Evolutionary conservation across 441 rosid genomes (phyloP).

Genomic region (Melastoma candidum): DNA sequence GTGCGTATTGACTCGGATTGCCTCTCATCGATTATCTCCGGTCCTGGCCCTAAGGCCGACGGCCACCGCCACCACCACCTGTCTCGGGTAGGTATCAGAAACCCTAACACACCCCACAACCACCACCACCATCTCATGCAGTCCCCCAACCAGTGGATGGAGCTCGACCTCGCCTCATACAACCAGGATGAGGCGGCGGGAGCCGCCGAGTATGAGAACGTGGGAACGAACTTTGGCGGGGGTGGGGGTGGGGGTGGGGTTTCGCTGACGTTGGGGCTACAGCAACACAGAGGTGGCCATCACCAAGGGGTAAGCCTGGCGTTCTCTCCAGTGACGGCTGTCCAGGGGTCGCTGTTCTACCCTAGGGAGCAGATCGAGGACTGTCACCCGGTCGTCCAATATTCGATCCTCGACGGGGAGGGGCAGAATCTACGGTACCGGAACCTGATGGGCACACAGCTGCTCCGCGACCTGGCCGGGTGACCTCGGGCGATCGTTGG

Average conservation of each 20-base stretch:
- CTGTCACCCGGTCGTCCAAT: conserved; percentile 64
- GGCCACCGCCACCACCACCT: conserved; percentile 26
- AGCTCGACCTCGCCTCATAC: conserved; percentile 67
- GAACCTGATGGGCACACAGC: conserved; percentile 90
- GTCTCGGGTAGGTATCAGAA: conserved; percentile 15
- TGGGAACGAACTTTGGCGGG: conserved; percentile 1
- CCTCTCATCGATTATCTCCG: conserved; percentile 68
- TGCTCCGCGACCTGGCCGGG: conserved; percentile 87
- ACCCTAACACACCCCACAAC: conserved; percentile 11
- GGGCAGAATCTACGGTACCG: conserved; percentile 79
- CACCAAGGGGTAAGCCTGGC: conserved; percentile 47
- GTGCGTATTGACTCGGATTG: conserved; percentile 76
- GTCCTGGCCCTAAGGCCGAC: conserved; percentile 27
- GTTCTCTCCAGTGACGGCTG: conserved; percentile 49
- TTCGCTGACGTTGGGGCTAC: conserved; percentile 89
- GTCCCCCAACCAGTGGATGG: conserved; percentile 40
- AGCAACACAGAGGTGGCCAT: conserved; percentile 54
- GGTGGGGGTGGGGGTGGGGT: conserved; percentile 37
- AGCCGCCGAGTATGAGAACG: conserved; percentile 36
- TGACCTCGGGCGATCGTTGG: conserved; percentile 1
- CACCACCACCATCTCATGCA: conserved; percentile 10
- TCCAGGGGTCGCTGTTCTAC: conserved; percentile 65
- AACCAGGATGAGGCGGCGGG: conserved; percentile 34
- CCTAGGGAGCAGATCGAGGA: conserved; percentile 74
- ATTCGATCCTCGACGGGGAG: conserved; percentile 71